Percentiles rank a stretch among this genome's conserved stretches.
Conservation (phyloP, 345 rosid species). For the Ailanthus altissimus region DNA sequence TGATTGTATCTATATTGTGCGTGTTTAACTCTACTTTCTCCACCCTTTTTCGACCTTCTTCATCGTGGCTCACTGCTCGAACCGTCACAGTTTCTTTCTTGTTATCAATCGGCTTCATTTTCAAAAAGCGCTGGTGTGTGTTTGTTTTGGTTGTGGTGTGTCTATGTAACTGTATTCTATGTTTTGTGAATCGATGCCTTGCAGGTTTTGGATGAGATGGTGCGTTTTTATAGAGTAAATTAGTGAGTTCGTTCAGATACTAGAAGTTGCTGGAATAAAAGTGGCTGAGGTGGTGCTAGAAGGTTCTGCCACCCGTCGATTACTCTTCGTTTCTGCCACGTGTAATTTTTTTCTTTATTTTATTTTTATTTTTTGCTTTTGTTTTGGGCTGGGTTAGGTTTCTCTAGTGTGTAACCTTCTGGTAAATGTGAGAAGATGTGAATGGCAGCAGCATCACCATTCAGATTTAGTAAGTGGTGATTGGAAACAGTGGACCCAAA, state of each 20-base stretch:
- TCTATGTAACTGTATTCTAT: background rate
- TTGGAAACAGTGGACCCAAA: no score
- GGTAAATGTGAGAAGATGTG: no score
- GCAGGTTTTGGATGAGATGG: background rate
- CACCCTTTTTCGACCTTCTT: slow-evolving; percentile 48
- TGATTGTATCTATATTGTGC: slow-evolving; percentile 56
- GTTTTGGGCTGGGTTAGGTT: no score
- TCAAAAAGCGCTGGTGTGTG: background rate
- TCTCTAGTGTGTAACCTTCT: no score
- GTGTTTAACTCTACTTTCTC: slow-evolving; percentile 49
- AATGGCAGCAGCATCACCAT: no score
- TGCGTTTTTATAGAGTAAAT: background rate
- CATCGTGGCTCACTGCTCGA: slow-evolving; percentile 43
- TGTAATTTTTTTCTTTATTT: no score
- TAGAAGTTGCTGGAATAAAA: slow-evolving; percentile 32
- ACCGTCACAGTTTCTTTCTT: slow-evolving; percentile 50
- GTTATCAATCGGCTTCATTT: slow-evolving; percentile 42
- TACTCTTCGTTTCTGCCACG: slow-evolving; percentile 10
- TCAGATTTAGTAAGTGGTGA: no score
- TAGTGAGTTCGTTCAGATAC: background rate
- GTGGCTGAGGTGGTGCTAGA: slow-evolving; percentile 16
- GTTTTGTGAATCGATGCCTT: no score
- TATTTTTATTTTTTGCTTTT: no score
- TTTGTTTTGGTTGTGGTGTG: no score
- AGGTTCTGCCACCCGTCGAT: slow-evolving; percentile 16